Evolutionary conservation across 1,139 yeast genomes (phyloP), one percentile per base, ranked within the genome.

Genomic region (Sugiyamaella grinbergsii): DNA sequence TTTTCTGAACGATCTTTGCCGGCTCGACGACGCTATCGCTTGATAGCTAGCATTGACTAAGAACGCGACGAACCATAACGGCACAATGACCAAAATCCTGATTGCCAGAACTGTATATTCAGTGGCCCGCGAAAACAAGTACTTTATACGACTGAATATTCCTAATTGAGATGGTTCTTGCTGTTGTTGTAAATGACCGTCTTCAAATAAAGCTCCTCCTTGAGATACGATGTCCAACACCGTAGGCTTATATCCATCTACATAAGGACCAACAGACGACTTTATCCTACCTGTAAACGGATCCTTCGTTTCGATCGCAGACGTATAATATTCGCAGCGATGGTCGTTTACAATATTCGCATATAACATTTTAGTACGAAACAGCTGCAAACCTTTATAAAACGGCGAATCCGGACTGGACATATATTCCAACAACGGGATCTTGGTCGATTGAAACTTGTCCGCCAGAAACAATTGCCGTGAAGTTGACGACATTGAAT

Each of bases 251-350:
- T 80, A 83, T 6, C 77, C 77, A 0, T 70, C 65, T 1, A 81
- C 61, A 56, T 73, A 82, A 8, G 74, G 72, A 20, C 82, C 72
- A 8, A 66, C 62, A n/a, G 63, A 47, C 5, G 42, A 19, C 8
- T 16, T 31, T 43, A 76, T 70, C 15, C 66, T 62, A 49, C 70
- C 73, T 5, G 54, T 48, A 51, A 62, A 86, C 0, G 94, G 94
- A 62, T 88, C 94, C 18, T 71, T 69, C 8, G 71, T 62, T 1
- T 85, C 78, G 28, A 85, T 84, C 1, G 86, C 85, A 0, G 95
- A 75, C 0, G 95, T 87, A 76, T 85, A 87, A 83, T 88, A 88
- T 26, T 86, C 78, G 4, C 94, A 82, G 58, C 95, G 77, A 59
- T 81, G 82, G 68, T 88, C 96, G 58, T 87, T 85, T 53, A 85